Conservation (phyloP, 1,139 yeast genomes). For the Petasospora fabianii region DNA sequence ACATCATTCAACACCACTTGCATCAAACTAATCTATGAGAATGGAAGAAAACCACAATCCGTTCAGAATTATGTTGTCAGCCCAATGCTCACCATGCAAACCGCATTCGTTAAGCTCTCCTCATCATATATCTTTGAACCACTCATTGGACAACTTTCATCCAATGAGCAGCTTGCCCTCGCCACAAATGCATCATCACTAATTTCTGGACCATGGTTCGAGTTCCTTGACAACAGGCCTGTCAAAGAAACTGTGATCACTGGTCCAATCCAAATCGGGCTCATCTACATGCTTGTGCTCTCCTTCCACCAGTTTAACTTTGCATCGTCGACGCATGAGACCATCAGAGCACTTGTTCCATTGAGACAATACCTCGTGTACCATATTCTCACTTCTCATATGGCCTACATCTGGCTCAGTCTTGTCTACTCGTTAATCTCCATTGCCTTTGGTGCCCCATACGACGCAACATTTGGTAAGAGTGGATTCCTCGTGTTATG, state of each 20-base stretch:
- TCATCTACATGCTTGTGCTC: conserved; percentile 56
- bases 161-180: conserved; percentile 28
- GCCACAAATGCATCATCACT: conserved; percentile 38
- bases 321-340: conserved; percentile 42
- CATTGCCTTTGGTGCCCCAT: conserved; percentile 41
- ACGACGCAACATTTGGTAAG: conserved; percentile 36
- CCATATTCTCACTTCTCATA: conserved; percentile 41
- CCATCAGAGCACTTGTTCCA: conserved; percentile 36
- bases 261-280: conserved; percentile 66
- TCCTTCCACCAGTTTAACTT: conserved; percentile 43
- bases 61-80: conserved; percentile 36
- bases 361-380: conserved; percentile 39
- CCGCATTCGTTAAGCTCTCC: conserved; percentile 7
- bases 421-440: conserved; percentile 27
- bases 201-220: conserved; percentile 25
- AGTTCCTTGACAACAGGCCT: conserved; percentile 39
- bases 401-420: conserved; percentile 35
- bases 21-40: conserved; percentile 37
- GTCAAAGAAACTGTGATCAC: conserved; percentile 39
- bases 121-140: conserved; percentile 6
- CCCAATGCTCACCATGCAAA: conserved; percentile 31
- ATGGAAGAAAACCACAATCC: conserved; percentile 43
- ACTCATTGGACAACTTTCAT: conserved; percentile 29
- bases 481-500: conserved; percentile 50
- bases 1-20: conserved; percentile 21